A percentile compares a stretch with the other conserved stretches of the same genome.
Evolutionary conservation across 192 early-diverging fungal species (phyloP).

Genomic region (Backusella luteola): DNA sequence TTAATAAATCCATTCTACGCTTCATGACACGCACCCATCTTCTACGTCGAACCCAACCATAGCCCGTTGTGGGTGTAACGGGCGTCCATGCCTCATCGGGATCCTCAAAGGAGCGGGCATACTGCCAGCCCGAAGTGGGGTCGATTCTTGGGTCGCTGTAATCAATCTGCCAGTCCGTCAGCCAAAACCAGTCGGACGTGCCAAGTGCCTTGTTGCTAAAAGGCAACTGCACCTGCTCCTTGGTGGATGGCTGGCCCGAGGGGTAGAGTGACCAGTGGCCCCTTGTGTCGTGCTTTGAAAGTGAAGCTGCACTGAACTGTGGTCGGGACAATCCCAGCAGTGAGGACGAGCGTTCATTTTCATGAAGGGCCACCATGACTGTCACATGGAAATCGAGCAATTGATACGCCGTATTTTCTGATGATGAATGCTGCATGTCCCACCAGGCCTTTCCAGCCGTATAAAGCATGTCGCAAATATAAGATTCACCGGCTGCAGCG

Average conservation of each 20-base stretch:
- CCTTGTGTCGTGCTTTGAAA: slow-evolving; percentile 52
- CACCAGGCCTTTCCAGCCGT: slow-evolving; percentile 53
- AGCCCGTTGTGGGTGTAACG: slow-evolving; percentile 42
- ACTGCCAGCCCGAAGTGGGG: slow-evolving; percentile 69
- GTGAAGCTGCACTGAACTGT: slow-evolving; percentile 47
- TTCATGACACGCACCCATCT: slow-evolving; percentile 82
- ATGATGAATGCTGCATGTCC: slow-evolving; percentile 11
- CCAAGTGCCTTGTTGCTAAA: not conserved
- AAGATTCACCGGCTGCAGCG: slow-evolving; percentile 56
- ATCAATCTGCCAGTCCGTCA: slow-evolving; percentile 77
- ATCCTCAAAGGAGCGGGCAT: slow-evolving; percentile 55
- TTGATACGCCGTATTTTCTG: slow-evolving; percentile 29
- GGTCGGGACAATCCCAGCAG: slow-evolving; percentile 49
- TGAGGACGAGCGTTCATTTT: slow-evolving; percentile 63
- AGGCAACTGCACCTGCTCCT: slow-evolving; percentile 55
- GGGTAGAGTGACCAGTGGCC: slow-evolving; percentile 60
- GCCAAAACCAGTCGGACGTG: slow-evolving; percentile 66
- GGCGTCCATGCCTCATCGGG: slow-evolving; percentile 52
- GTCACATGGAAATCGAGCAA: slow-evolving; percentile 52
- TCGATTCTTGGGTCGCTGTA: slow-evolving; percentile 55
- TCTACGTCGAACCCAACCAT: slow-evolving; percentile 63
- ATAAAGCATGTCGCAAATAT: slow-evolving; percentile 61
- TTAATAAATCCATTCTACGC: slow-evolving; percentile 49
- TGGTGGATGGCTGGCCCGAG: slow-evolving; percentile 45
- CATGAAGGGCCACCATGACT: slow-evolving; percentile 57